Evolutionary conservation across 1,139 yeast species (phyloP), one percentile per base, ranked within the genome.

Genomic region (Nakaseomyces sp.): DNA sequence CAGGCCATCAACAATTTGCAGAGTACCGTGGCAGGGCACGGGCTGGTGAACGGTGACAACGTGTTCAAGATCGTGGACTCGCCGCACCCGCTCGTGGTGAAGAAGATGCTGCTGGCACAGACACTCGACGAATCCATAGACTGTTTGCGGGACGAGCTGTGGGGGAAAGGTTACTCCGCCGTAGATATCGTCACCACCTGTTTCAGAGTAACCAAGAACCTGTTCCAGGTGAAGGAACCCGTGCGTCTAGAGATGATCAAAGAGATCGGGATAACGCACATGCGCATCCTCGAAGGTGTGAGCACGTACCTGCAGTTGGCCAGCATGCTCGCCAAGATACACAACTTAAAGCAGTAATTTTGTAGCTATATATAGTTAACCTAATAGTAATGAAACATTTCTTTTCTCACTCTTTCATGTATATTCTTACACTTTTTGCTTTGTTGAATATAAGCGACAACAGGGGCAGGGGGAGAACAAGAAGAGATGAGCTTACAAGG

Each of bases 11-110:
- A 93, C 59, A 91, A 91, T 63, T 64, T 91, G 47, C 98, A 91
- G 60, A 81, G 95, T 60, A 88, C 97, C 0, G 93, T 81, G 24
- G 88, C 96, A 1, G 98, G 98, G 1, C 89, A 89, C 66, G 91
- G 86, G 1, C 74, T 85, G 50, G 96, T 91, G 13, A 84, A 80
- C 57, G 91, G 88, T 43, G 85, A 85, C 35, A 91, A 89, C 58
- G 98, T 91, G 17, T 91, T 88, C 70, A 87, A 85, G 61, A 86
- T 91, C 48, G 98, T 91, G 3, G 99, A 91, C 63, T 86, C 89
- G 45, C 99, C 99, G 1, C 97, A 91, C 63, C 98, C 98, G 0
- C 67, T 88, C 41, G 80, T 87, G 6, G 81, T 93, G 22, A 81
- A 79, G 55, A 78, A 79, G 55, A 87, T 91, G 77, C 65, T 91